phyloP scores from a whole-genome alignment of 352 stramenopile species.

The Pseudoperonospora humuli region DNA sequence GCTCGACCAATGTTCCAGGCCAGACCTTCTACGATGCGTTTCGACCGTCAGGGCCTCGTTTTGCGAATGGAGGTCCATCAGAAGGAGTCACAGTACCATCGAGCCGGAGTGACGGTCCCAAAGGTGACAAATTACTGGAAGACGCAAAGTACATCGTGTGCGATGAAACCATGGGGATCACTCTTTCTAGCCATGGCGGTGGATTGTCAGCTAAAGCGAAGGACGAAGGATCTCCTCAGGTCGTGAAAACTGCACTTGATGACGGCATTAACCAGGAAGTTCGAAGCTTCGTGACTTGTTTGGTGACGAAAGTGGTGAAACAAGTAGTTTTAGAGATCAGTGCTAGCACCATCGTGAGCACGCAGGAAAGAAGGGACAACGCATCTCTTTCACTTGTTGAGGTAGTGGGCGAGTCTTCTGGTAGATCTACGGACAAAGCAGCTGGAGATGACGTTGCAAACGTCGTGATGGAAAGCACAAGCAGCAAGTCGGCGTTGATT shows the following conservation, averaged over 20 bases:
- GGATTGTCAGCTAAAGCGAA: background rate
- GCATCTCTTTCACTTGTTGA: background rate
- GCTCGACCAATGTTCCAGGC: slow-evolving; percentile 3
- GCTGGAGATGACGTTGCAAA: background rate
- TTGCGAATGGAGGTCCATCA: slow-evolving; percentile 5
- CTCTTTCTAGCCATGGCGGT: background rate
- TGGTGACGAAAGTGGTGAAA: slow-evolving; percentile 19
- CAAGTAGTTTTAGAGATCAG: slow-evolving; percentile 1
- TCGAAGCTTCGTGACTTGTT: slow-evolving; percentile 4
- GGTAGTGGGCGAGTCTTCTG: background rate
- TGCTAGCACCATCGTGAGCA: slow-evolving; percentile 1
- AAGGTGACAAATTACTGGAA: slow-evolving; percentile 12
- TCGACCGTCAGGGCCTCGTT: slow-evolving; percentile 11
- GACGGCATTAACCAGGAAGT: slow-evolving; percentile 8
- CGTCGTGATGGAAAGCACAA: background rate
- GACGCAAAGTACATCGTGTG: slow-evolving; percentile 18
- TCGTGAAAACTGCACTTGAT: slow-evolving; percentile 1
- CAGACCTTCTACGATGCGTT: slow-evolving; percentile 17
- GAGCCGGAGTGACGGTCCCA: slow-evolving; percentile 1
- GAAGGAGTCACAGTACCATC: slow-evolving; percentile 2
- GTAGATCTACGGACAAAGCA: background rate
- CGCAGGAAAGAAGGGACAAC: background rate
- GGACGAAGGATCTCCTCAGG: background rate
- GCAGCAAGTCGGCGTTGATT: background rate
- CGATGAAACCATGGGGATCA: slow-evolving; percentile 10